Percentiles rank a stretch among this genome's conserved stretches.
phyloP scores from a whole-genome alignment of 768 basidiomycete species.

The Boletus sp. region DNA sequence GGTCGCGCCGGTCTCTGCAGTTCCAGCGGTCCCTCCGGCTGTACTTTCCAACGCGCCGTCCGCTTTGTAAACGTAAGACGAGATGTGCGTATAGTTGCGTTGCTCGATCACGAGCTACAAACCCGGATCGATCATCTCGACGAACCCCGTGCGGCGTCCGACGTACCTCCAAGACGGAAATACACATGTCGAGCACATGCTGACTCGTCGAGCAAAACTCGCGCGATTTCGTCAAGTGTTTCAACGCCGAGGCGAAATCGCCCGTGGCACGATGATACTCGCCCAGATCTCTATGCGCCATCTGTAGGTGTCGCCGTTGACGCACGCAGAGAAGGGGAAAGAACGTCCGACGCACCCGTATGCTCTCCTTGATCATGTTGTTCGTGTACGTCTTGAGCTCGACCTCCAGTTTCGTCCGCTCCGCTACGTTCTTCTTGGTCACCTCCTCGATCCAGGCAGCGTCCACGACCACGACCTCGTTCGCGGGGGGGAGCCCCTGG shows the following conservation, averaged over 20 bases:
- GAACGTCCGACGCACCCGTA: slow-evolving; percentile 57
- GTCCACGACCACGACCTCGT: slow-evolving; percentile 55
- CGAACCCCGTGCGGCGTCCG: not conserved
- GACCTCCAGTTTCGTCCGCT: slow-evolving; percentile 82
- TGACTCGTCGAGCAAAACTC: slow-evolving; percentile 90
- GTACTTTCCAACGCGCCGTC: slow-evolving; percentile 82
- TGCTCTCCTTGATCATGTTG: slow-evolving; percentile 99
- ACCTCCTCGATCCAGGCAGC: slow-evolving; percentile 72
- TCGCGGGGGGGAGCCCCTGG: slow-evolving; percentile 42
- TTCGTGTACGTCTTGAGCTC: slow-evolving; percentile 93
- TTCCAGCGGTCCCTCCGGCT: slow-evolving; percentile 33
- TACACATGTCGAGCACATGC: slow-evolving; percentile 92
- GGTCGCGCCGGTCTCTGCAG: slow-evolving; percentile 20
- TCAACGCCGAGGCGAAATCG: slow-evolving; percentile 67
- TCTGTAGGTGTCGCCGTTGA: slow-evolving; percentile 43
- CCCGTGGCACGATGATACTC: slow-evolving; percentile 74
- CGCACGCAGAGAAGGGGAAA: not conserved
- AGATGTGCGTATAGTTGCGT: slow-evolving; percentile 79
- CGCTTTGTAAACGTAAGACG: slow-evolving; percentile 96
- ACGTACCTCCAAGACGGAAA: slow-evolving; percentile 74
- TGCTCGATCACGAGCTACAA: slow-evolving; percentile 80
- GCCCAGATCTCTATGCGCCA: slow-evolving; percentile 89
- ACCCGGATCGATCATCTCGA: not conserved
- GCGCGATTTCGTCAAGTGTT: slow-evolving; percentile 86
- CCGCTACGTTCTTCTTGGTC: slow-evolving; percentile 63